These are phyloP conservation scores for Mortierella claussenii DNA, from an alignment of 192 early-diverging fungal genomes.

Conservation along the genomic window DNA sequence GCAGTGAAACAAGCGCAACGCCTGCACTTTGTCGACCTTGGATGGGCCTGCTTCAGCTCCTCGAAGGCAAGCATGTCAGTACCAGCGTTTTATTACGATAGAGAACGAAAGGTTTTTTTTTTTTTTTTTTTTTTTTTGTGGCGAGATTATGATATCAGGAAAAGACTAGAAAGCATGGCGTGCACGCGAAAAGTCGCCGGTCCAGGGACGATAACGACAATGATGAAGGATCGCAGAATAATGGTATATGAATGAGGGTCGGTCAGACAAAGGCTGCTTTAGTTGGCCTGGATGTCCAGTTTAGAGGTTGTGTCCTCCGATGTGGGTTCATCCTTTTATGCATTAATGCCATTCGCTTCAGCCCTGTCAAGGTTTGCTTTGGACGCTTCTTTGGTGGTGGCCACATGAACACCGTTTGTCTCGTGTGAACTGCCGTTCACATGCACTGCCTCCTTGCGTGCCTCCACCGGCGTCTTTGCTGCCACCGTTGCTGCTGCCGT, in stretches of 20 bases:
- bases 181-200: no score
- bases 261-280: not conserved
- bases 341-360: conserved; percentile 20
- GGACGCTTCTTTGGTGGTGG: conserved; percentile 9
- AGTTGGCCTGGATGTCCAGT: conserved; percentile 23
- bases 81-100: no score
- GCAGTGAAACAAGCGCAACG: no score
- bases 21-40: no score
- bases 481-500: not conserved
- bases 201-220: no score
- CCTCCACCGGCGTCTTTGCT: not conserved
- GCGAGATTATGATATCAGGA: no score
- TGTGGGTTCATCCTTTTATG: conserved; percentile 8
- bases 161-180: no score
- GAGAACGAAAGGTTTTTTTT: no score
- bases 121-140: conserved; percentile 1
- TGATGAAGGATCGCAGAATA: no score
- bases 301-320: conserved; percentile 30
- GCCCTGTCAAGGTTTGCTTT: conserved; percentile 6
- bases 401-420: not conserved
- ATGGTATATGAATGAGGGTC: not conserved
- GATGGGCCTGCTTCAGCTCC: no score
- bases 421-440: not conserved
- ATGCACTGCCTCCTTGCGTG: not conserved
- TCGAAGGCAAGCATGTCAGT: no score